A percentile compares a stretch with the other conserved stretches of the same genome.
These are phyloP conservation scores for Citrus reticulata DNA, from an alignment of 345 rosid species.

Conservation along the genomic window DNA sequence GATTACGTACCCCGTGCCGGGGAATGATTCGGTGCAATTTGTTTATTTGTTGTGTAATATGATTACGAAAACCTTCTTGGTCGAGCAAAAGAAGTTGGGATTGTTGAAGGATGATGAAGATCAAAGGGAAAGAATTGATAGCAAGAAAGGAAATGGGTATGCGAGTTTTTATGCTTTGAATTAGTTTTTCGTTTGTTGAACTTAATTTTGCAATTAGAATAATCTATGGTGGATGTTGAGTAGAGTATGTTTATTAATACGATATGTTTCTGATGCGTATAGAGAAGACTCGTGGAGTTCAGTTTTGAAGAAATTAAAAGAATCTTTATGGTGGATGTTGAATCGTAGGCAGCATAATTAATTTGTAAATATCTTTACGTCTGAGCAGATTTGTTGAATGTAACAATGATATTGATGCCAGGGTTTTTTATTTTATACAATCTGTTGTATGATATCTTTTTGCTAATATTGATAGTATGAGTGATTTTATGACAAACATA, in stretches of 20 bases:
- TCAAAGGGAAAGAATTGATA: slow-evolving; percentile 7
- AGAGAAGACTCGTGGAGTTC: not conserved
- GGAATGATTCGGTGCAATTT: slow-evolving; percentile 87
- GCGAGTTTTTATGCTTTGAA: not conserved
- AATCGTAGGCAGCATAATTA: not conserved
- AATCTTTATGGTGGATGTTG: not conserved
- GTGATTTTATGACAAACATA: not conserved
- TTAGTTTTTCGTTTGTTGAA: not conserved
- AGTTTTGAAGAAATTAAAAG: not conserved
- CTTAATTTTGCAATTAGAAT: not conserved
- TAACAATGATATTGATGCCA: not conserved
- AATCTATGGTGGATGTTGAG: not conserved
- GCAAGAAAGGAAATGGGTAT: slow-evolving; percentile 20
- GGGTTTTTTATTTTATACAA: not conserved
- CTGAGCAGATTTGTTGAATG: too few species aligned
- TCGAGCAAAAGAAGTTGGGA: slow-evolving; percentile 60
- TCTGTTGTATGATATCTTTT: not conserved
- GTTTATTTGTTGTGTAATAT: slow-evolving; percentile 92
- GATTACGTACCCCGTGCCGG: slow-evolving; percentile 89
- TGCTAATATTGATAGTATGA: not conserved
- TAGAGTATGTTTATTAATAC: too few species aligned
- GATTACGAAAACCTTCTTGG: slow-evolving; percentile 79
- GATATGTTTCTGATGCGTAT: too few species aligned
- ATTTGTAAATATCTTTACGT: not conserved
- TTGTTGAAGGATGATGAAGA: slow-evolving; percentile 17